Evolutionary conservation across 2,329 filamentous ascomycete genomes (phyloP), one percentile per base, ranked within the genome.

Genomic region (Monilinia fructigena): DNA sequence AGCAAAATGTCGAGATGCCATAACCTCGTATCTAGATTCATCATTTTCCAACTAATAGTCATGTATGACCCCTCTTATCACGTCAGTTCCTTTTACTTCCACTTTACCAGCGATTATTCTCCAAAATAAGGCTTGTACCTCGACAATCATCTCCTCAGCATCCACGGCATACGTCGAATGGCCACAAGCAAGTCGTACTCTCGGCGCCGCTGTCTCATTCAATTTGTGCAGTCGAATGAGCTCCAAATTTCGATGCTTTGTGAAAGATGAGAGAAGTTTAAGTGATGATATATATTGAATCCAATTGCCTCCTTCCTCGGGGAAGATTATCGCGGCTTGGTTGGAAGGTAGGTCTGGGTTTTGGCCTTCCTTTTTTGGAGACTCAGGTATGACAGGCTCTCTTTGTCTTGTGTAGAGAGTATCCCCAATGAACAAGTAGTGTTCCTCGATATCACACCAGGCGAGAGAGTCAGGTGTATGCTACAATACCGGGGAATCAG

Each of bases 381-480:
- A 74, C 23, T 69, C 72, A 18, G 76, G 74, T n/a, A 74, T 72
- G 0, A 73, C 72, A 18, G 72, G 71, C 4, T 58, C 53, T 53
- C 68, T 65, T 50, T 71, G 69, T 28, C 72, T 71, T 63, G 79
- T 77, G 70, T 82, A 82, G 65, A 81, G 76, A 7, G 78, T 79
- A 63, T 83, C 81, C 7, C 81, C 81, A 6, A 82, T 78, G 63
- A 78, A 83, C 0, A 83, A 71, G 55, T 77, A 74, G 45, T 79
- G 76, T 68, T 82, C 80, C 1, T 76, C 71, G 12, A 76, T 71
- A 35, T 66, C 63, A 26, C 54, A 61, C 63, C 55, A 60, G 40
- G 63, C 55, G 23, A 66, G 63, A n/a, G 55, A 61, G 35, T 50
- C 45, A 7, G 40, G 31, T 38, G 45, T 59, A 28, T 59, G 63